Evolutionary conservation across 1,139 yeast species (phyloP).

Genomic region (Candida glucosophila): DNA sequence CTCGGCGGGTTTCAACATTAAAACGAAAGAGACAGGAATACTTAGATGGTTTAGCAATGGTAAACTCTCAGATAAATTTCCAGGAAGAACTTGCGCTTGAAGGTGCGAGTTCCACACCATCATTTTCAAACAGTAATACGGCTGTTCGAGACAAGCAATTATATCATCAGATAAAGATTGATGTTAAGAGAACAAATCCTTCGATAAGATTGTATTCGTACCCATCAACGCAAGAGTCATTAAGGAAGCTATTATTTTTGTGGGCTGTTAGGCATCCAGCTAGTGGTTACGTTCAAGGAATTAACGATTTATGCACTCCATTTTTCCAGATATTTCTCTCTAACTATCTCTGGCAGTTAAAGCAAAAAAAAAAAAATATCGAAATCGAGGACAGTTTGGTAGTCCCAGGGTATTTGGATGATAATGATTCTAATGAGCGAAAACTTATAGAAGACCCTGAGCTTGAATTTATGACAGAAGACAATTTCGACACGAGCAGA

Average conservation of each 20-base stretch:
- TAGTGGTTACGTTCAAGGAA: constrained; percentile 98
- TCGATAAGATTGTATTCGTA: constrained; percentile 63
- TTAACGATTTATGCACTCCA: constrained; percentile 90
- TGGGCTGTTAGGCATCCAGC: constrained; percentile 99
- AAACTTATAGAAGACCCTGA: constrained; percentile 20
- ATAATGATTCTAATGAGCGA: constrained; percentile 19
- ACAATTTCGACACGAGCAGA: constrained; percentile 52
- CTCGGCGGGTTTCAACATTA: constrained; percentile 62
- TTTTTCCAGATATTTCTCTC: constrained; percentile 81
- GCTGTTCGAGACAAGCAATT: constrained; percentile 55
- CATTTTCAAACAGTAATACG: constrained; percentile 28
- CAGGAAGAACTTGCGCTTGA: constrained; percentile 23
- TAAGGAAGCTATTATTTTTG: constrained; percentile 73
- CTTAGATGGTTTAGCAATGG: constrained; percentile 49
- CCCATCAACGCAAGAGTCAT: constrained; percentile 63
- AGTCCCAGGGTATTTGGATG: constrained; percentile 29
- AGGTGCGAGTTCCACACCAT: constrained; percentile 7
- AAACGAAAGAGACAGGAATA: constrained; percentile 83
- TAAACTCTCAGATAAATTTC: constrained; percentile 32
- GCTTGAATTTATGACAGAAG: constrained; percentile 16
- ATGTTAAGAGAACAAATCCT: constrained; percentile 92
- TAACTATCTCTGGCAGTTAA: constrained; percentile 51
- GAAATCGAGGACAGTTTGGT: constrained; percentile 20
- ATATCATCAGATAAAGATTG: constrained; percentile 95
- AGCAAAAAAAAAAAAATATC: constrained; percentile 12